These are phyloP conservation scores for Syzygium grande DNA, from an alignment of 345 rosid species.

Conservation along the genomic window DNA sequence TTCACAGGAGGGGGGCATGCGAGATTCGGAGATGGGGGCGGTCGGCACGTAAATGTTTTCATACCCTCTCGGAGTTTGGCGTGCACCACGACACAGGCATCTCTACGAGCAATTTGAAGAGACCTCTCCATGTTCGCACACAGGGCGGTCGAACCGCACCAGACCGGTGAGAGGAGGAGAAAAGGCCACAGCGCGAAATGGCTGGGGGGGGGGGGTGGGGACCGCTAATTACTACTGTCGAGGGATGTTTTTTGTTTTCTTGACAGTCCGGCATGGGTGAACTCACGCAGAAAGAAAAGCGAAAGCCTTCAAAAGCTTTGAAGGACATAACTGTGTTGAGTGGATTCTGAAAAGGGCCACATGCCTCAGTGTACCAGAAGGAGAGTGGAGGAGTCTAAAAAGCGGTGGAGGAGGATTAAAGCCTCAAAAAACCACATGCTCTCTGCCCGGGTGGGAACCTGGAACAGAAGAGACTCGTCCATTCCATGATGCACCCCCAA, in stretches of 20 bases:
- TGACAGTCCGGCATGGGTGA: background rate
- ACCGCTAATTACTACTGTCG: background rate
- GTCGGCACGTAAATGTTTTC: too few relatives aligned
- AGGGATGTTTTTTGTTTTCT: background rate
- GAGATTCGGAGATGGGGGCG: too few relatives aligned
- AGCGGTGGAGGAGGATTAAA: background rate
- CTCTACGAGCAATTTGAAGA: too few relatives aligned
- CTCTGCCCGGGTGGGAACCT: background rate
- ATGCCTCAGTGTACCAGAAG: background rate
- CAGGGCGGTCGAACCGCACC: background rate
- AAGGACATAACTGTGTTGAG: background rate
- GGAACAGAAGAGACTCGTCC: background rate
- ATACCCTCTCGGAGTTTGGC: background rate
- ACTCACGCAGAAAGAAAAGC: background rate
- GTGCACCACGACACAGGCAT: background rate
- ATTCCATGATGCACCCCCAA: background rate
- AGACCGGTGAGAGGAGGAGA: background rate
- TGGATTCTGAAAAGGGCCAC: conserved; percentile 54
- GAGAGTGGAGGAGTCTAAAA: background rate
- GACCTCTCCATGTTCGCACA: too few relatives aligned
- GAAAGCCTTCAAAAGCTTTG: background rate
- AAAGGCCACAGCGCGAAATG: background rate
- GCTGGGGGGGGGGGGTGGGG: background rate
- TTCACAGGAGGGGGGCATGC: too few relatives aligned
- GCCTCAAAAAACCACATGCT: background rate